Base-by-base conservation (phyloP, 2,329 filamentous ascomycete genomes). In the Colletotrichum melonis region DNA sequence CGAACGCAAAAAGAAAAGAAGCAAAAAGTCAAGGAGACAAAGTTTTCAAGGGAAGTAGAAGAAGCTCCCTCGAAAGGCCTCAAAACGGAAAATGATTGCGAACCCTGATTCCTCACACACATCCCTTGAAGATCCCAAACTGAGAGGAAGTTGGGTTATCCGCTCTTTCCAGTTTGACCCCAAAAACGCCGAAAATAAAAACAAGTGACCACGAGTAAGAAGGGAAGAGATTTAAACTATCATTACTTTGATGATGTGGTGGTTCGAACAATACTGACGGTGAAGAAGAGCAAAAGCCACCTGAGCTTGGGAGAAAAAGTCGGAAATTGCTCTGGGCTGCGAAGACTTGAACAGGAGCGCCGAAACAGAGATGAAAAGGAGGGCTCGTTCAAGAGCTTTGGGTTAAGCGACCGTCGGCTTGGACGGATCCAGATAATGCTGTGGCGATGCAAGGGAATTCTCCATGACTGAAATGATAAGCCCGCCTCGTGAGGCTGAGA, bases 261-360 rank as follows among this genome's bases (percentile, higher is more conserved):
- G 35, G 38, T 32, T 46, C 28, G 62, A 67, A 62, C 72, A 75
- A 73, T 66, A 75, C 66, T 71, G 73, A 69, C 59, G 60, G 54
- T 30, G 66, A 71, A 68, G 35, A 68, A 62, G 19, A 67, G 60
- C 19, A 65, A 54, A 69, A 56, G 62, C 38, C 59, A 42, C 49
- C 49, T 28, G 64, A 58, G 46, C 32, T 32, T 49, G 14, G 7
- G 35, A 19, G 12, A 57, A 46, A 46, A 54, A 62, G 28, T 46
- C 16, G 11, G 19, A 49, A 30, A 24, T 16, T 57, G 67, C 49
- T 71, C 38, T 54, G 59, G 38, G 35, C 14, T 14, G 38, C 38
- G 4, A 38, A 5, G 54, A 22, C 7, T 38, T 24, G 22, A 57
- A 62, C 8, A 57, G 38, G 26, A 42, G 16, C 28, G 46, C 32